phyloP scores from a whole-genome alignment of 495 filamentous ascomycete genomes.

The Aspergillus kassunensis region DNA sequence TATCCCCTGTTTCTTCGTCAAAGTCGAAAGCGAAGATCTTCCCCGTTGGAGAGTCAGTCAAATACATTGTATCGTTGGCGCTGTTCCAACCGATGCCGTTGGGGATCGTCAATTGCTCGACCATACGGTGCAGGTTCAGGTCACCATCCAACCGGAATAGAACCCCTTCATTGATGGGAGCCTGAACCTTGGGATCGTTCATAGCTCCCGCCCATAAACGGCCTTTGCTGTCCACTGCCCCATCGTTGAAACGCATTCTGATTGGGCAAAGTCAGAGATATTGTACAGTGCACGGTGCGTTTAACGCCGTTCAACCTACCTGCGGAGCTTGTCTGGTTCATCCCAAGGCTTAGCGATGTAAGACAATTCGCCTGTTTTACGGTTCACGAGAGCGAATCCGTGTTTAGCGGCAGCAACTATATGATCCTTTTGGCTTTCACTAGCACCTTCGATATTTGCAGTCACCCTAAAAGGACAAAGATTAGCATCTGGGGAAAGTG shows the following conservation, averaged over 20 bases:
- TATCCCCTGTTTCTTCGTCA: constrained; percentile 54
- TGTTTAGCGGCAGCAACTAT: constrained; percentile 77
- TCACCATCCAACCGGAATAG: constrained; percentile 65
- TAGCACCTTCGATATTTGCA: constrained; percentile 67
- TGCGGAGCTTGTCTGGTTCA: constrained; percentile 44
- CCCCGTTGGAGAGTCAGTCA: constrained; percentile 71
- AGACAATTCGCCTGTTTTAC: constrained; percentile 55
- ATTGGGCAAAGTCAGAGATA: constrained; percentile 14
- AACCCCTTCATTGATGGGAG: constrained; percentile 42
- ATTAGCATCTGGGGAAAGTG: constrained; percentile 9
- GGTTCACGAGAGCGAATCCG: constrained; percentile 73
- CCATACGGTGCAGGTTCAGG: constrained; percentile 53
- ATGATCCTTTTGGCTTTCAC: constrained; percentile 53
- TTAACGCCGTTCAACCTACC: constrained; percentile 25
- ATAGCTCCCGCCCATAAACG: constrained; percentile 88
- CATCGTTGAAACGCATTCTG: constrained; percentile 72
- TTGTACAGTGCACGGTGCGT: background rate
- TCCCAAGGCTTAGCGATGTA: constrained; percentile 60
- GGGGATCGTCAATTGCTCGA: constrained; percentile 69
- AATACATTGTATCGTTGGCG: constrained; percentile 74
- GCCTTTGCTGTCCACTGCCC: constrained; percentile 73
- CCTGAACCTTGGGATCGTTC: constrained; percentile 60
- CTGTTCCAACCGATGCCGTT: constrained; percentile 76
- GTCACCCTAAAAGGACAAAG: constrained; percentile 54
- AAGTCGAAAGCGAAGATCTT: constrained; percentile 76